Base-by-base conservation (phyloP, 2,329 filamentous ascomycete species). In the Arthrobotrys megalospora region DNA sequence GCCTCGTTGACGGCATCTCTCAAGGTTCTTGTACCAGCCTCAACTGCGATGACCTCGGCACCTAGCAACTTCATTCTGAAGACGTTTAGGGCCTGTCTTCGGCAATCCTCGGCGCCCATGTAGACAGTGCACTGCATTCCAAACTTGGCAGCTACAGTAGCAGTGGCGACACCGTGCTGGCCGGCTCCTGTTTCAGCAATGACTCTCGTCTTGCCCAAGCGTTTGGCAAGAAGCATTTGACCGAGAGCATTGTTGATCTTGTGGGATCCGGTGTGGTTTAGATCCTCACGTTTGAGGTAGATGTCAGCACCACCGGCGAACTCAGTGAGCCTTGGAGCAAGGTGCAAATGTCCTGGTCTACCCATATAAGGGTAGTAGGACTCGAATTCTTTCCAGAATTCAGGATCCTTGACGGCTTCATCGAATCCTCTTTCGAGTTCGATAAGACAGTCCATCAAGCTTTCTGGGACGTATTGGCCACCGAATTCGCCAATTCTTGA, bases 231-330 rank as follows among this genome's bases (percentile, higher is more conserved):
- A 12, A 99, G 89, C 60, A 97, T 90, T 85, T 99, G 96, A 1
- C 96, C 96, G 7, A 99, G 87, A 0, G 96, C 96, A 83, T 99
- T 99, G 88, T 99, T 99, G 88, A 99, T 98, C 89, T 99, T 99
- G 88, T 99, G 96, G 80, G 93, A 96, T 81, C 96, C 96, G 7
- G 96, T 98, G 84, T 99, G 96, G 86, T 98, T 98, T 71, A 98
- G 87, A 84, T 99, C 96, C 86, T 99, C 96, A 82, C 96, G 90
- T 89, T 99, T 99, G 81, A 99, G 86, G 91, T 95, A 99, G 86
- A 99, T 97, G 83, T 94, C 97, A 60, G 96, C 95, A 78, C 96
- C 96, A 24, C 94, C 93, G 58, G 93, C 94, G 82, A 95, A 87
- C 83, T 96, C 91, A 0, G 95, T 98, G 80, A 99, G 87, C 66